Conservation (phyloP, 805 yeast species). For the Ogataea pilisensis region DNA sequence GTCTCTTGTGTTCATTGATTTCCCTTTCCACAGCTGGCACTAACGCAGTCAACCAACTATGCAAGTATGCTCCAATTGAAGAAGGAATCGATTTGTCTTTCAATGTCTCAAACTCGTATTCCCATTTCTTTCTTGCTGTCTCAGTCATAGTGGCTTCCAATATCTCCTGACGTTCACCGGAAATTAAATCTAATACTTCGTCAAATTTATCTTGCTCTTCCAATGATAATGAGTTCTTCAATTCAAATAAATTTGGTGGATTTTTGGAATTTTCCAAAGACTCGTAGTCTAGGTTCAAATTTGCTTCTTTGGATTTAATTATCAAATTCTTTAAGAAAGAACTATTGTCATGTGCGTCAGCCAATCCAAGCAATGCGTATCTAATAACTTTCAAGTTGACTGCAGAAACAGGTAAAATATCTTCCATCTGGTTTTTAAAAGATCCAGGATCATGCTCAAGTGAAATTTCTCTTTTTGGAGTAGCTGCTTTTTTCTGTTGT, state of each 20-base stretch:
- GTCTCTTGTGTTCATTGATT: constrained; percentile 44
- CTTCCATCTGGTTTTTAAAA: constrained; percentile 50
- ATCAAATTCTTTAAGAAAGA: constrained; percentile 20
- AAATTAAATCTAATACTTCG: constrained; percentile 60
- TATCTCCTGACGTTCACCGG: constrained; percentile 69
- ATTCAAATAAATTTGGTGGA: constrained; percentile 54
- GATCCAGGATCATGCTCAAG: constrained; percentile 29
- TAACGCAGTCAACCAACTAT: constrained; percentile 79
- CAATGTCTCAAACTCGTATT: constrained; percentile 59
- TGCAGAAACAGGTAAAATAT: constrained; percentile 63
- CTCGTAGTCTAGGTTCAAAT: constrained; percentile 19
- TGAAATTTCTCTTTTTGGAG: constrained; percentile 2
- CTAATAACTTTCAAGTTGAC: constrained; percentile 76
- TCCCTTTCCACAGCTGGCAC: constrained; percentile 69
- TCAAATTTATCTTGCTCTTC: constrained; percentile 55
- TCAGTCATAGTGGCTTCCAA: constrained; percentile 77
- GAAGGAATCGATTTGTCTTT: constrained; percentile 44
- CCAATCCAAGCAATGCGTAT: constrained; percentile 60
- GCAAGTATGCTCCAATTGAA: constrained; percentile 67
- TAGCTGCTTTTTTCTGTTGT: neutral
- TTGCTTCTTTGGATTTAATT: constrained; percentile 18
- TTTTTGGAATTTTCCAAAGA: constrained; percentile 7
- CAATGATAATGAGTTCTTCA: constrained; percentile 52
- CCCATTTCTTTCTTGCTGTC: constrained; percentile 89
- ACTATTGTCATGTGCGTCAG: constrained; percentile 23